Evolutionary conservation across 2,329 filamentous ascomycete species (phyloP).

Genomic region (Xylariaceae sp.): DNA sequence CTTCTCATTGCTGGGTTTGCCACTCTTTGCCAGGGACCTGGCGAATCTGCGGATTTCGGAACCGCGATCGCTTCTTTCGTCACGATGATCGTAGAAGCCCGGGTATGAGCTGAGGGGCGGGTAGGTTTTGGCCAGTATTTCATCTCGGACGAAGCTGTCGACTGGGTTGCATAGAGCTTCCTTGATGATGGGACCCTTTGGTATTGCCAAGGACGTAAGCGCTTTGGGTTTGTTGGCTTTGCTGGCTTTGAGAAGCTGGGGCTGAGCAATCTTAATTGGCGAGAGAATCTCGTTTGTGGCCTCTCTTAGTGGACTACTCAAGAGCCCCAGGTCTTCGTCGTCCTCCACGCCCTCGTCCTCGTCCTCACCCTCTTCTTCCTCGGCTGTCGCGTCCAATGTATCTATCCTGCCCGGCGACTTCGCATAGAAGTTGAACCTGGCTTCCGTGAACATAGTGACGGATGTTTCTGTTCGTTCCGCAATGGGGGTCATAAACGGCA

Average conservation of each 20-base stretch:
- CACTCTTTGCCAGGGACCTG: slow-evolving; percentile 57
- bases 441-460: slow-evolving; percentile 58
- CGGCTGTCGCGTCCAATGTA: slow-evolving; percentile 25
- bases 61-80: slow-evolving; percentile 58
- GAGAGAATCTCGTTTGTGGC: slow-evolving; percentile 50
- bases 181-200: slow-evolving; percentile 68
- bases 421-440: slow-evolving; percentile 53
- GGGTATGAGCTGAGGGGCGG: slow-evolving; percentile 68
- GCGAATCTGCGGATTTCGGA: slow-evolving; percentile 76
- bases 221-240: slow-evolving; percentile 36
- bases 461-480: slow-evolving; percentile 92
- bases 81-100: slow-evolving; percentile 71
- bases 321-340: slow-evolving; percentile 37
- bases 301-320: slow-evolving; percentile 68
- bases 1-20: slow-evolving; percentile 55
- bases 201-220: slow-evolving; percentile 32
- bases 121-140: slow-evolving; percentile 68
- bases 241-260: slow-evolving; percentile 42
- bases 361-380: slow-evolving; percentile 30
- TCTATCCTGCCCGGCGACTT: slow-evolving; percentile 71
- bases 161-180: slow-evolving; percentile 86
- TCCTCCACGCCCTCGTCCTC: slow-evolving; percentile 31
- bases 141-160: slow-evolving; percentile 65
- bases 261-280: slow-evolving; percentile 45
- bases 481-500: slow-evolving; percentile 98